These are phyloP conservation scores for Solanum lycopersicoides DNA, from an alignment of 257 asterid genomes.

Conservation along the genomic window DNA sequence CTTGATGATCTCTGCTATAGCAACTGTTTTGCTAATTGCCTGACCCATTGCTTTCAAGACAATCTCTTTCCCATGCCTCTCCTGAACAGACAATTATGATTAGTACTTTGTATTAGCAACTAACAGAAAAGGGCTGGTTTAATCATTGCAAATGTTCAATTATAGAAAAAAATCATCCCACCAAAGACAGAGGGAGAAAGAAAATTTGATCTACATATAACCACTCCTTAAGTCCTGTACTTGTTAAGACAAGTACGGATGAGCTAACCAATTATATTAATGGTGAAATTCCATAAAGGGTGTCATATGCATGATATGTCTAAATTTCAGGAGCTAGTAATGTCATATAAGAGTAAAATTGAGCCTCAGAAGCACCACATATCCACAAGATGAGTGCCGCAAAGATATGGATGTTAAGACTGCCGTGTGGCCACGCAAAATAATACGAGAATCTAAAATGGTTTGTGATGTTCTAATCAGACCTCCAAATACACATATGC, in stretches of 20 bases:
- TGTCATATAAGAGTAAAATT: not conserved
- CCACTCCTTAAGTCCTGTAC: not conserved
- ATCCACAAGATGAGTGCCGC: not conserved
- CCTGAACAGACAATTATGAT: constrained; percentile 28
- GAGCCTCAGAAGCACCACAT: not conserved
- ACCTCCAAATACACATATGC: not conserved
- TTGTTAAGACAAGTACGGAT: not conserved
- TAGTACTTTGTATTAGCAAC: not conserved
- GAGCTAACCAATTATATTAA: not conserved
- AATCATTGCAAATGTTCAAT: not conserved
- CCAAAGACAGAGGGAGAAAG: not conserved
- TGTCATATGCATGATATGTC: not conserved
- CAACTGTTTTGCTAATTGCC: constrained; percentile 82
- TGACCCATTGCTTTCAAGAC: constrained; percentile 96
- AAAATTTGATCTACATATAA: not conserved
- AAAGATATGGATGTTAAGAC: not conserved
- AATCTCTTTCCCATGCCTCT: constrained; percentile 59
- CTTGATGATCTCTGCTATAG: constrained; percentile 76
- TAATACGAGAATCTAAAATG: not conserved
- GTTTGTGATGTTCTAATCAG: not conserved
- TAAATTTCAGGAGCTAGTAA: not conserved
- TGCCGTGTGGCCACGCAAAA: not conserved
- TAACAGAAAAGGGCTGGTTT: not conserved
- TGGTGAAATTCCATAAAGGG: not conserved
- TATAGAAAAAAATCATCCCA: not conserved